Conservation (phyloP, 2,329 filamentous ascomycete species). For the Aspergillus aculeatinus region DNA sequence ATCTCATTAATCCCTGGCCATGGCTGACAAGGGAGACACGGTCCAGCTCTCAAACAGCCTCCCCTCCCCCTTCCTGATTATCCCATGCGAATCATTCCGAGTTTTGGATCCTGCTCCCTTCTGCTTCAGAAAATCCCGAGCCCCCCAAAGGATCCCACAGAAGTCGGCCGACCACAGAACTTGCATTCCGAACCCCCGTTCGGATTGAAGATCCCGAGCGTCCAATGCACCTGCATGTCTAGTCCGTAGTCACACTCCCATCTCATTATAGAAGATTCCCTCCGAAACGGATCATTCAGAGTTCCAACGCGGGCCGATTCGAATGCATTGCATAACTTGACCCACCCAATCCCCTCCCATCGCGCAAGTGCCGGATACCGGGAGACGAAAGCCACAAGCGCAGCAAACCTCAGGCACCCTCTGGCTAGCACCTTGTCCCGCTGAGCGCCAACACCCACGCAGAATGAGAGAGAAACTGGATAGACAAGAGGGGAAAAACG, state of each 20-base stretch:
- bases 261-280: neutral
- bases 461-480: neutral
- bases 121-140: neutral
- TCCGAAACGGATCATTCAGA: neutral
- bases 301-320: neutral
- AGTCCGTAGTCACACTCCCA: neutral
- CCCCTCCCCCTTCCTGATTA: neutral
- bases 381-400: neutral
- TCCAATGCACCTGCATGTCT: neutral
- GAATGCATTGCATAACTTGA: neutral
- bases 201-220: neutral
- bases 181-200: neutral
- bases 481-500: neutral
- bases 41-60: neutral
- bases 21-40: neutral
- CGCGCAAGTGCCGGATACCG: neutral
- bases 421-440: neutral
- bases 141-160: neutral
- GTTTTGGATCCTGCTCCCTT: neutral
- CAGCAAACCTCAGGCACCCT: neutral
- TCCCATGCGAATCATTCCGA: neutral
- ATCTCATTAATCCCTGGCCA: neutral
- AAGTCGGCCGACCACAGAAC: neutral
- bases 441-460: neutral
- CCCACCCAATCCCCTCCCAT: neutral